A percentile compares a stretch with the other conserved stretches of the same genome.
phyloP scores from a whole-genome alignment of 2,329 filamentous ascomycete genomes.

The Polychaeton citri region DNA sequence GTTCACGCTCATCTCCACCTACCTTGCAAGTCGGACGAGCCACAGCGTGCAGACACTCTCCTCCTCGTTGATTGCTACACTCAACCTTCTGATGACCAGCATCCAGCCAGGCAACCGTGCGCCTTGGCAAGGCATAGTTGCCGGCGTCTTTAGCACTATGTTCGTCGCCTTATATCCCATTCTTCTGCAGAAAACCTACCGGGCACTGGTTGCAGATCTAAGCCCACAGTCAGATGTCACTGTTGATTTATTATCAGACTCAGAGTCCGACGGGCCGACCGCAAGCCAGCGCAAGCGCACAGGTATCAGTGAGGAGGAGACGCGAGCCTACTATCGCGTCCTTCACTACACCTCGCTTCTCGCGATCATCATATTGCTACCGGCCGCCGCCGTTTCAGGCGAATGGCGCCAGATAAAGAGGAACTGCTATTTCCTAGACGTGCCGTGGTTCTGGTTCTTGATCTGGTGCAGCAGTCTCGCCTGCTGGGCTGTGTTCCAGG shows the following conservation, averaged over 20 bases:
- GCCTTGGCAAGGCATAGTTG: constrained; percentile 38
- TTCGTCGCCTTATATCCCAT: constrained; percentile 41
- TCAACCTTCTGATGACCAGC: constrained; percentile 38
- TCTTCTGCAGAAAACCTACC: constrained; percentile 37
- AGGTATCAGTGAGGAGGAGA: constrained; percentile 28
- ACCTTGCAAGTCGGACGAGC: constrained; percentile 32
- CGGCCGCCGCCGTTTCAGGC: constrained; percentile 37
- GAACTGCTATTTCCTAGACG: constrained; percentile 42
- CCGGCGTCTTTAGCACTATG: constrained; percentile 38
- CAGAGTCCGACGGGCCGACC: neutral
- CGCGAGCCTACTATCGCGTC: constrained; percentile 37
- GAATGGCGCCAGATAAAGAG: constrained; percentile 35
- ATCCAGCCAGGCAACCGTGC: constrained; percentile 33
- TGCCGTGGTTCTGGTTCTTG: constrained; percentile 44
- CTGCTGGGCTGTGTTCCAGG: constrained; percentile 34
- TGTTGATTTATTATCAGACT: neutral
- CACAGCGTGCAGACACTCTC: constrained; percentile 37
- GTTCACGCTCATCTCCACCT: constrained; percentile 35
- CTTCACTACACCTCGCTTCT: constrained; percentile 40
- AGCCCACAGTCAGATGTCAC: constrained; percentile 23
- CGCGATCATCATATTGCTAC: constrained; percentile 35
- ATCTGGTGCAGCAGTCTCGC: constrained; percentile 35
- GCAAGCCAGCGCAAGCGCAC: neutral
- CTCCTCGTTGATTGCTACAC: constrained; percentile 35
- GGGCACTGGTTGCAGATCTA: constrained; percentile 30